Evolutionary conservation across 2,329 filamentous ascomycete species (phyloP), one percentile per base, ranked within the genome.

Genomic region (Claviceps pusilla): DNA sequence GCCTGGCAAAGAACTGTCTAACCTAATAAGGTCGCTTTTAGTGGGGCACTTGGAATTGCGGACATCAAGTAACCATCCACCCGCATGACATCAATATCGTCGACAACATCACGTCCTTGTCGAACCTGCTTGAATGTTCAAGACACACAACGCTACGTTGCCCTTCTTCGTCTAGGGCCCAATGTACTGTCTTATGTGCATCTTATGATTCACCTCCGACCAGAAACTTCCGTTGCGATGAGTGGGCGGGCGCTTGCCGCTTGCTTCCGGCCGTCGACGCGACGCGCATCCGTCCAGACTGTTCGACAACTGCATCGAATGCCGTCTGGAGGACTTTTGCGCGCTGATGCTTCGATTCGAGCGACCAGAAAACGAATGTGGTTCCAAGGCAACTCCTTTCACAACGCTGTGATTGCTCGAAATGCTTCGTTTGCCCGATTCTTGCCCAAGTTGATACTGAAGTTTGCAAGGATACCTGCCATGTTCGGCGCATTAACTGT

Each of bases 401-500:
- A 95, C 69, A 94, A 95, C 73, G 78, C 79, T 42, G 81, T 84
- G 49, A 73, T 75, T 50, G 75, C 77, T 10, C 76, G 82, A 55
- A 84, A 83, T 66, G 80, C 76, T 29, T 84, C 81, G 7, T 85
- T 84, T 62, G 77, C 71, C 47, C 74, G 82, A 50, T 75, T 84
- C 57, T 73, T 98, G 37, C 94, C 94, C 2, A 91, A 88, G 66
- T 76, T 98, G 51, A 83, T 93, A n/a, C 71, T 93, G 65, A 98
- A 96, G 73, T 85, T 98, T 61, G 78, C 84, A 41, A 82, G 89
- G 55, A 76, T 95, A 54, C 93, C 93, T 24, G 93, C 93, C 55
- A 85, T 96, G 73, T 90, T 95, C 63, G 93, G 91, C 46, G 89
- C 89, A 46, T 79, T 90, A 49, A 87, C 89, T 64, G 80, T 98